Percentiles rank a stretch among this genome's conserved stretches.
phyloP scores from a whole-genome alignment of 1,284 basidiomycete genomes.

The Pseudozyma flocculosa region DNA sequence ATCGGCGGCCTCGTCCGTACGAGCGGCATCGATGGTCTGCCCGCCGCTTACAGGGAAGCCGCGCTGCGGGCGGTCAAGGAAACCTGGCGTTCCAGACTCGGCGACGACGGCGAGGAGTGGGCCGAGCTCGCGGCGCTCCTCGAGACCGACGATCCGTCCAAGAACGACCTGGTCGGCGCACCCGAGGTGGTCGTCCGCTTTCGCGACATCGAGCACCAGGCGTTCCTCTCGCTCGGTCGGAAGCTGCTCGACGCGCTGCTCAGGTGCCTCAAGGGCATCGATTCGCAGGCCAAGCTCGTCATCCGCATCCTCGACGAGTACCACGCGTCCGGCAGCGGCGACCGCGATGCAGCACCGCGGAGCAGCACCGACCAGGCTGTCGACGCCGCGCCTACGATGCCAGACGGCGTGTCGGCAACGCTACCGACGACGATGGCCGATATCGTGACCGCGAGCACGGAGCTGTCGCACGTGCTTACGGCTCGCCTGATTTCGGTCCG shows the following conservation, averaged over 20 bases:
- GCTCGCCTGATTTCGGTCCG: slow-evolving; percentile 77
- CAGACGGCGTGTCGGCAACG: slow-evolving; percentile 54
- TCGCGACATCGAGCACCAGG: slow-evolving; percentile 68
- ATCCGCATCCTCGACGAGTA: slow-evolving; percentile 65
- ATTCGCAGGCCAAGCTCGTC: slow-evolving; percentile 68
- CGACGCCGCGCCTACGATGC: slow-evolving; percentile 20
- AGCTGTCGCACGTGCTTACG: slow-evolving; percentile 77
- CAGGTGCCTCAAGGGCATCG: slow-evolving; percentile 71
- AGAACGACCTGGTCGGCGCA: slow-evolving; percentile 2
- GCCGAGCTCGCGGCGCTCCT: slow-evolving; percentile 51
- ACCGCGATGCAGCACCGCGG: slow-evolving; percentile 1
- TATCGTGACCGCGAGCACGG: slow-evolving; percentile 74
- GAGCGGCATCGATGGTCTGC: slow-evolving; percentile 70
- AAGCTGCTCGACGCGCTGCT: slow-evolving; percentile 70
- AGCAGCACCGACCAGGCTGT: not conserved
- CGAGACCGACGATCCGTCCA: slow-evolving; percentile 16
- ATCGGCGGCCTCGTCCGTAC: slow-evolving; percentile 75
- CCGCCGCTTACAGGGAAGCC: slow-evolving; percentile 74
- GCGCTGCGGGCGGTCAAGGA: slow-evolving; percentile 70
- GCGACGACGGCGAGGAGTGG: not conserved
- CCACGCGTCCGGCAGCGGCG: slow-evolving; percentile 1
- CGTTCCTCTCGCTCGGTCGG: slow-evolving; percentile 70
- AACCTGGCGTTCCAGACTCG: slow-evolving; percentile 50
- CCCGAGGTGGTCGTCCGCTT: slow-evolving; percentile 56
- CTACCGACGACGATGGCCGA: slow-evolving; percentile 65